Evolutionary conservation across 371 early-diverging fungal genomes (phyloP), one percentile per base, ranked within the genome.

Genomic region (Rhizopus microsporus): DNA sequence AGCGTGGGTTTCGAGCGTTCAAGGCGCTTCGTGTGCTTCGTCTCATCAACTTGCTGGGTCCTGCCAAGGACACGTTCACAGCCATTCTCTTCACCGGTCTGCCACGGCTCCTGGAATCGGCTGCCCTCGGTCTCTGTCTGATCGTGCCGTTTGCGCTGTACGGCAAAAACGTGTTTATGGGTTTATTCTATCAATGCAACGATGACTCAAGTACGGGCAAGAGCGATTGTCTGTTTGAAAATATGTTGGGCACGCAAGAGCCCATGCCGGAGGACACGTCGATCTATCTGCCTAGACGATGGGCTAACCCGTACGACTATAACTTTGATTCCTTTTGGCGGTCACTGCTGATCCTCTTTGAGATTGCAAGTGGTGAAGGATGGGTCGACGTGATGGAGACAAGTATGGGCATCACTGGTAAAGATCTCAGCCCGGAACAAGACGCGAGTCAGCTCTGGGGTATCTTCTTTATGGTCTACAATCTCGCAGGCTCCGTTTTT

Each of bases 131-230:
- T 31, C 40, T 88, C 23, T 64, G 75, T 34, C 59, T 89, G 15
- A 79, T 88, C 47, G 74, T 88, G 0, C 90, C 90, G 0, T 88
- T 86, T 67, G 88, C 87, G 1, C 68, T 89, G 3, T 87, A 86
- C 62, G 88, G 88, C 0, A 79, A 82, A 57, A 83, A 82, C 16
- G 52, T 88, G 4, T 89, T 87, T 49, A 66, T 75, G 47, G 88
- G 86, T 0, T 56, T 81, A 8, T 80, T 88, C 35, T 82, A 68
- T 54, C 33, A 23, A 12, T 89, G 90, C 59, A 88, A 84, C 52
- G 90, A 88, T 56, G 63, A 49, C 10, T 59, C 57, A 8, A 37
- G 15, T 13, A 32, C 50, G 0, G 49, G 34, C 23, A 79, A 77
- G n/a, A 4, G 38, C 3, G 59, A 64, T 4, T 86, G 88, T 51